Conservation (phyloP, 1,284 basidiomycete species). For the Rhodofomes roseus region DNA sequence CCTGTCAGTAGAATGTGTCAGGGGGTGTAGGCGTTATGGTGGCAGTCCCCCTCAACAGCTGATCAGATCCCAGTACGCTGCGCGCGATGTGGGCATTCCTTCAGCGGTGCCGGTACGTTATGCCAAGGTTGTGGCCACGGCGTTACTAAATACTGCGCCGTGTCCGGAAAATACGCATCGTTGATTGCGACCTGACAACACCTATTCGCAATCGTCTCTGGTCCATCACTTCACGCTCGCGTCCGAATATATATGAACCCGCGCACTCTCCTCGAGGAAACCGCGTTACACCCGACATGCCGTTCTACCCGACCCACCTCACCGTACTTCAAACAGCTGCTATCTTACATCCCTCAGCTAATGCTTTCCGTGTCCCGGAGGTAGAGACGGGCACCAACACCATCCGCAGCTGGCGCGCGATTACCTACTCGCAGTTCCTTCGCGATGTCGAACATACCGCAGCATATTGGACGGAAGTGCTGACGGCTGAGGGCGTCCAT, state of each 20-base stretch:
- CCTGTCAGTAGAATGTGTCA: not conserved
- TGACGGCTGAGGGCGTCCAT: conserved; percentile 41
- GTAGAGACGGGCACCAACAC: conserved; percentile 31
- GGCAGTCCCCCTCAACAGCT: conserved; percentile 1
- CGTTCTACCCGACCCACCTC: conserved; percentile 39
- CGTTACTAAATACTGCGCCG: not conserved
- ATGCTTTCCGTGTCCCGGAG: conserved; percentile 49
- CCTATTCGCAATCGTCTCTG: not conserved
- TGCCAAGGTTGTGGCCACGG: not conserved
- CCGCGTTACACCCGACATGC: conserved; percentile 20
- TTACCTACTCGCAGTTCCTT: conserved; percentile 52
- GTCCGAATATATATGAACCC: not conserved
- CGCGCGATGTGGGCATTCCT: not conserved
- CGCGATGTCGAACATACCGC: conserved; percentile 52
- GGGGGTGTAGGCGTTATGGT: not conserved
- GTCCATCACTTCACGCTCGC: not conserved
- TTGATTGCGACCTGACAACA: not conserved
- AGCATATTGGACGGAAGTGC: conserved; percentile 47
- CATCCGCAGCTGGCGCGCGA: conserved; percentile 42
- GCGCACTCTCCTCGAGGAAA: conserved; percentile 5
- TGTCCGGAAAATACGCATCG: not conserved
- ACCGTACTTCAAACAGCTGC: conserved; percentile 47
- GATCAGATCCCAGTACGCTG: not conserved
- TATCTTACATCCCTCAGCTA: conserved; percentile 35
- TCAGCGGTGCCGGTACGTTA: not conserved